A percentile compares a stretch with the other conserved stretches of the same genome.
phyloP scores from a whole-genome alignment of 352 stramenopile species.

The Globisporangium paroecandrum region DNA sequence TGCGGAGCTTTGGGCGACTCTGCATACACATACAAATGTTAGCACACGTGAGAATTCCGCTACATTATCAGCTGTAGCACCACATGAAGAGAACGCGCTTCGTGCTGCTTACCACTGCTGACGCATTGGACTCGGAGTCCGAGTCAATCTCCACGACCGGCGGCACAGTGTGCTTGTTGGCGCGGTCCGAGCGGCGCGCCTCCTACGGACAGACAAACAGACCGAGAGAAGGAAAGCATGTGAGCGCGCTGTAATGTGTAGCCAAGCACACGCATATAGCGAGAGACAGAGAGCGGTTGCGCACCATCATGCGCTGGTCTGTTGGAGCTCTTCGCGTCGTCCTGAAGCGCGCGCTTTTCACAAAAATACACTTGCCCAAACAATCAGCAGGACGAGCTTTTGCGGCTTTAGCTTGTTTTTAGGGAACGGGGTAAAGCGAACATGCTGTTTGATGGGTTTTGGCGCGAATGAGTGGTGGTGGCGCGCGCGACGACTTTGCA shows the following conservation, averaged over 20 bases:
- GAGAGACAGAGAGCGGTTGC: background rate
- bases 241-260: background rate
- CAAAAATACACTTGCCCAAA: constrained; percentile 5
- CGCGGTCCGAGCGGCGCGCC: constrained; percentile 7
- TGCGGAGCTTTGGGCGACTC: constrained; percentile 30
- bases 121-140: constrained; percentile 18
- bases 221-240: background rate
- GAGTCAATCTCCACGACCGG: constrained; percentile 20
- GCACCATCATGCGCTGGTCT: constrained; percentile 2
- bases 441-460: background rate
- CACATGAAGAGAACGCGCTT: background rate
- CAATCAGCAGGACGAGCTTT: background rate
- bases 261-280: background rate
- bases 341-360: constrained; percentile 9
- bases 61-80: background rate
- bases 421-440: background rate
- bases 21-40: background rate
- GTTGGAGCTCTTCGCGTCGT: constrained; percentile 2
- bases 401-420: background rate
- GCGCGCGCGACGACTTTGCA: background rate
- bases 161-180: constrained; percentile 3
- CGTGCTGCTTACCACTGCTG: background rate
- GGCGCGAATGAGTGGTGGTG: background rate
- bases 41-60: background rate
- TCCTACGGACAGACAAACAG: background rate